These are phyloP conservation scores for Monosporascus sp. DNA, from an alignment of 2,329 filamentous ascomycete species.

Conservation along the genomic window DNA sequence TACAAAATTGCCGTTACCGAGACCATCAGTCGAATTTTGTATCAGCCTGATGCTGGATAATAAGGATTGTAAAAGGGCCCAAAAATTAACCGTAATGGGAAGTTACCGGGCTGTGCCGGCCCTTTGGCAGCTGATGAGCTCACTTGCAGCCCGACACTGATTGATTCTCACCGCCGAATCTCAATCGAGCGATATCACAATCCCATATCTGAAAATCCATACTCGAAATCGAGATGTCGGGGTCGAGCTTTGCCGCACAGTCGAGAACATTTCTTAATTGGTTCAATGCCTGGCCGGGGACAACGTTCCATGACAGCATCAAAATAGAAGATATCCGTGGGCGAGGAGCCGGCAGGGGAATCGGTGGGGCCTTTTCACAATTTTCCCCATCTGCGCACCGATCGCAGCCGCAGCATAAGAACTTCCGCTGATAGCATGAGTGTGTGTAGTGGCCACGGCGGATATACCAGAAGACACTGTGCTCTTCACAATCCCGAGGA, in stretches of 20 bases:
- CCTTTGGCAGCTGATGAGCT: not conserved
- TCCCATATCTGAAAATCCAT: not conserved
- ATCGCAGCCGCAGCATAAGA: constrained; percentile 1
- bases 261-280: constrained; percentile 45
- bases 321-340: constrained; percentile 46
- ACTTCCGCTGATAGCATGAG: constrained; percentile 4
- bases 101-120: not conserved
- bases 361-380: constrained; percentile 32
- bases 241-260: constrained; percentile 32
- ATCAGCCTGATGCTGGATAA: too few species aligned
- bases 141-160: not conserved
- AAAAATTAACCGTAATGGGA: too few species aligned
- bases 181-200: not conserved
- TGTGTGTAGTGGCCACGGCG: constrained; percentile 55
- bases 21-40: too few species aligned
- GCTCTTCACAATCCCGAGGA: constrained; percentile 74
- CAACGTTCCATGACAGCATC: constrained; percentile 48
- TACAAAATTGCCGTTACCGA: too few species aligned
- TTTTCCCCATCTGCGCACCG: not conserved
- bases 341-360: constrained; percentile 49
- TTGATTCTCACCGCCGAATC: not conserved
- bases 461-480: constrained; percentile 70
- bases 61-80: too few species aligned
- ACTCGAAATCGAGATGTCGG: constrained; percentile 22
- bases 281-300: constrained; percentile 47